Evolutionary conservation across 2,329 filamentous ascomycete genomes (phyloP).

Genomic region (Hymenoscyphus fructigenus): DNA sequence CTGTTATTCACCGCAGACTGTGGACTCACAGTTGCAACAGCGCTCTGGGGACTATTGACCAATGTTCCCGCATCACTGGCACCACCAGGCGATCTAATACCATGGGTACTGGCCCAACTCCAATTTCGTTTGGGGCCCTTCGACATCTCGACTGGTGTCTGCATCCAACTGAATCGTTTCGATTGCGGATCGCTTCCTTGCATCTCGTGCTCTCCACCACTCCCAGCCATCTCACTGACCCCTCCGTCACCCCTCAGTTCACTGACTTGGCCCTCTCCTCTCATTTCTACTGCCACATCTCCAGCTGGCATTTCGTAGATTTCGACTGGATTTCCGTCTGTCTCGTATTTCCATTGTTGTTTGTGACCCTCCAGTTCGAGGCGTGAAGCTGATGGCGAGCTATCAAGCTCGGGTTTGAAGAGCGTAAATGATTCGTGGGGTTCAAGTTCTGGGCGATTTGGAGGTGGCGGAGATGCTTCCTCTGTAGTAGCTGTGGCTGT

Average conservation of each 20-base stretch:
- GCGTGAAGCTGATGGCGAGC: neutral
- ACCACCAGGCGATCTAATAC: neutral
- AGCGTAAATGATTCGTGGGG: neutral
- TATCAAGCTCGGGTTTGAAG: constrained; percentile 12
- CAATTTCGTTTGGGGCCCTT: constrained; percentile 4
- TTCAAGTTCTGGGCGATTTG: neutral
- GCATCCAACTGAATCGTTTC: constrained; percentile 2
- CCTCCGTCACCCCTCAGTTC: constrained; percentile 1
- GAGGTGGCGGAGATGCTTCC: neutral
- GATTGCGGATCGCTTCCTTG: neutral
- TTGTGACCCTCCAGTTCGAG: constrained; percentile 10
- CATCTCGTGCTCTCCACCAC: neutral
- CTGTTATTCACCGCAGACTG: neutral
- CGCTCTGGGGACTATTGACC: neutral
- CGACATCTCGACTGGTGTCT: constrained; percentile 3
- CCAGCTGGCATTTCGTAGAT: constrained; percentile 14
- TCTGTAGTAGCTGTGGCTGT: neutral
- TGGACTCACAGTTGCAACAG: neutral
- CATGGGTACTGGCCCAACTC: neutral
- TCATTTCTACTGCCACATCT: constrained; percentile 11
- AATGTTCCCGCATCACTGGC: neutral
- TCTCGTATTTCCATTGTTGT: neutral
- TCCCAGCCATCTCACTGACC: constrained; percentile 3
- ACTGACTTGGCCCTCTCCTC: constrained; percentile 2
- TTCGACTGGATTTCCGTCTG: constrained; percentile 2